Base-by-base conservation (phyloP, 257 asterid species). In the Jacaranda mimosifolia region DNA sequence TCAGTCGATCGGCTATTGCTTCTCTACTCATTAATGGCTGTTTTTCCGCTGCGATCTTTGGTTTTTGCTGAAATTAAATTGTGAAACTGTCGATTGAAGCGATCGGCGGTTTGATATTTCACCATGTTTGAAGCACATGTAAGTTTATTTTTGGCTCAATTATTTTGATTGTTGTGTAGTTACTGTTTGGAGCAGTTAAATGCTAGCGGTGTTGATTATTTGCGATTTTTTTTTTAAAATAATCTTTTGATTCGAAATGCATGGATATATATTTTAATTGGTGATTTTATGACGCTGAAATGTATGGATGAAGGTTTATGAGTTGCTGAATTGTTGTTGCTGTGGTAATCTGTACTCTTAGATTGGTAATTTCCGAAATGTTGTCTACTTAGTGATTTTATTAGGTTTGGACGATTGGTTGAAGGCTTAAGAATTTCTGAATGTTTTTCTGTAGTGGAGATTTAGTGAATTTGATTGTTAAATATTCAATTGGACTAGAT, bases 41-140 rank as follows among this genome's bases (percentile, higher is more conserved):
- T 56, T 74, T 35, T 68, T 38, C 72, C 19, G 58, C 73, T 63
- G 76, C 83, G 87, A 86, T 86, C 86, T 58, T 53, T 48, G 45
- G 40, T 21, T 36, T 45, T 36, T 58, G 78, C 78, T 69, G 74
- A 40, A 56, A 78, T 79, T 57, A 68, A 39, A 51, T 58, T 66
- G 26, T 82, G 81, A 85, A 79, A 72, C 82, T 58, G 77, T 68
- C 81, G 76, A 17, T 74, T 58, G 43, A 9, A 70, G 38, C 69
- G 84, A 83, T 80, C 80, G 80, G 17, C 77, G 73, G 55, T 55
- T 70, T 60, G 67, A 69, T 64, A 70, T 59, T 64, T 72, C 79
- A 81, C 72, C 77, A 86, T 86, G 90, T 86, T 86, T 79, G 90
- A 86, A 79, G 87, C 90, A 73, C 90, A 86, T 79, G 90, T 86